phyloP scores from a whole-genome alignment of 768 basidiomycete species.

The Boletus rufocinnamomeus region DNA sequence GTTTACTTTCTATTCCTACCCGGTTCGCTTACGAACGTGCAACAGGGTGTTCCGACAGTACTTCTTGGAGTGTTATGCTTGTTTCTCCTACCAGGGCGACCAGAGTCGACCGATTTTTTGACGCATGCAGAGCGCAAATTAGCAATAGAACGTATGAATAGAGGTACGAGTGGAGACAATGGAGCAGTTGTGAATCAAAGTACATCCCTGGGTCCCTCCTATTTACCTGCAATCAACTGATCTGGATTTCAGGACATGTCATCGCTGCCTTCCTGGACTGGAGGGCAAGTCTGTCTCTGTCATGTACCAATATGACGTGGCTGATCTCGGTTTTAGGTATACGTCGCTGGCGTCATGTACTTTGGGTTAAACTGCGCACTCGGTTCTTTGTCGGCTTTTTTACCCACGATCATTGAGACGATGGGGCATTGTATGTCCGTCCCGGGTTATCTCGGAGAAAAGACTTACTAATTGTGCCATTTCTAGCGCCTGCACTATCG shows the following conservation, averaged over 20 bases:
- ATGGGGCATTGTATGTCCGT: slow-evolving; percentile 45
- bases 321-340: slow-evolving; percentile 35
- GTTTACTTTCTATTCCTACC: not conserved
- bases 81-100: slow-evolving; percentile 34
- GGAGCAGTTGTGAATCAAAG: slow-evolving; percentile 45
- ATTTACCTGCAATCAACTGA: not conserved
- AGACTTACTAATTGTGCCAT: slow-evolving; percentile 2
- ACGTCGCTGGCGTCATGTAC: slow-evolving; percentile 49
- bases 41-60: slow-evolving; percentile 58
- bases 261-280: slow-evolving; percentile 48
- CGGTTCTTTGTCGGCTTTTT: slow-evolving; percentile 52
- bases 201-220: slow-evolving; percentile 12
- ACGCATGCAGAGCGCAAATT: slow-evolving; percentile 36
- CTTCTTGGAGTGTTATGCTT: slow-evolving; percentile 31
- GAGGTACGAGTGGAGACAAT: slow-evolving; percentile 45
- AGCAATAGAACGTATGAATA: slow-evolving; percentile 38
- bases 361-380: slow-evolving; percentile 52
- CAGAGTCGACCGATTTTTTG: slow-evolving; percentile 37
- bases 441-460: not conserved
- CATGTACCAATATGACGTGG: not conserved
- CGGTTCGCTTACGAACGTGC: not conserved
- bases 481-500: slow-evolving; percentile 43
- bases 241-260: slow-evolving; percentile 39
- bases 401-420: slow-evolving; percentile 56
- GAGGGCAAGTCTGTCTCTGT: slow-evolving; percentile 32